These are phyloP conservation scores for Kokia cookei DNA, from an alignment of 441 rosid species.

Conservation along the genomic window DNA sequence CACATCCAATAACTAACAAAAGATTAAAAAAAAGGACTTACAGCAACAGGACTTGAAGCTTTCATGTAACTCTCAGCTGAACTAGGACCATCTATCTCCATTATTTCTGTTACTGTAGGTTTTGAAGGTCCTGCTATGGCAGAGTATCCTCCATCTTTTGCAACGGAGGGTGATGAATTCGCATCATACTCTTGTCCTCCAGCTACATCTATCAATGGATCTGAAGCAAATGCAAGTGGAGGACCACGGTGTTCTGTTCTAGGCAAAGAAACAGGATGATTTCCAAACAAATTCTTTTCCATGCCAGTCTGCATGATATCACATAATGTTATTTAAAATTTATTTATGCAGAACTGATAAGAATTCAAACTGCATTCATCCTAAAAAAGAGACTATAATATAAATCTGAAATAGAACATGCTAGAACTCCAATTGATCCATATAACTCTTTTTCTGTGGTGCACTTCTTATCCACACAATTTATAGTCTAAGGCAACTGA, in stretches of 20 bases:
- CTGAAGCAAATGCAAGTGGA: conserved; percentile 78
- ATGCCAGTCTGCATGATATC: conserved; percentile 66
- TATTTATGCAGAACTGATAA: background rate
- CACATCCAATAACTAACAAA: conserved; percentile 2
- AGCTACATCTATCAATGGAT: conserved; percentile 43
- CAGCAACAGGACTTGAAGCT: conserved; percentile 66
- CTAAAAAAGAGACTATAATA: background rate
- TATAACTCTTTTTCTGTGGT: background rate
- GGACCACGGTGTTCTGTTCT: conserved; percentile 42
- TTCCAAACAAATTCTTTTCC: conserved; percentile 84
- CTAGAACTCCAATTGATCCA: background rate
- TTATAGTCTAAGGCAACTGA: background rate
- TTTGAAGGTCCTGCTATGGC: conserved; percentile 43
- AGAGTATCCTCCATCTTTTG: conserved; percentile 46
- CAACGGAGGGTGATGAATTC: conserved; percentile 32
- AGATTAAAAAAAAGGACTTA: conserved; percentile 33
- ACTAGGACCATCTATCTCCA: conserved; percentile 80
- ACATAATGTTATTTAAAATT: background rate
- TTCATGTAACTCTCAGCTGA: conserved; percentile 68
- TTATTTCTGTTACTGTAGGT: conserved; percentile 61
- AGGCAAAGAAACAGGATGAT: conserved; percentile 70
- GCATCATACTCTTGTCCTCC: conserved; percentile 16
- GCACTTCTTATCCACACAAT: background rate
- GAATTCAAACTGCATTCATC: background rate
- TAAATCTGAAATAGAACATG: background rate